A percentile compares a stretch with the other conserved stretches of the same genome.
phyloP scores from a whole-genome alignment of 2,329 filamentous ascomycete species.

The Claviceps purpurea region DNA sequence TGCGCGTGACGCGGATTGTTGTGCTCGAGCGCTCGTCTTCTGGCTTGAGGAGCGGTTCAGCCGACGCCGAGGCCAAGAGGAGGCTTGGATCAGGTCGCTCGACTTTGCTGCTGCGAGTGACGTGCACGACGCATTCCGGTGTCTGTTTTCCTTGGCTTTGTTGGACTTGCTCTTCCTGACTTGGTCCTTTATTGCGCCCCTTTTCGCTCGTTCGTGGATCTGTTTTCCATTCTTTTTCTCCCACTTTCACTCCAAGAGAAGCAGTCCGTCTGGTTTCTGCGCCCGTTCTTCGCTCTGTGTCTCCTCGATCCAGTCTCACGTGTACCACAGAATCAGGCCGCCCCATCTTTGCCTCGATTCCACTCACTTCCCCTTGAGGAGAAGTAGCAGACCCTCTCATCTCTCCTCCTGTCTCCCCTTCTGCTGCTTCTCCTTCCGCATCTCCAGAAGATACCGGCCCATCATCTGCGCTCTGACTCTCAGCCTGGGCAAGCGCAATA shows the following conservation, averaged over 20 bases:
- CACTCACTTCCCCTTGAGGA: too few species aligned
- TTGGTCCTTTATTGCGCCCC: background rate
- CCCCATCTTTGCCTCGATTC: too few species aligned
- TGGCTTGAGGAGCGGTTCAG: background rate
- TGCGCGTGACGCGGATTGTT: conserved; percentile 11
- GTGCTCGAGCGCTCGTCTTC: background rate
- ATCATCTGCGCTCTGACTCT: background rate
- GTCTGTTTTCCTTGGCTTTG: background rate
- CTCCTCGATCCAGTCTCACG: too few species aligned
- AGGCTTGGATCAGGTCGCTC: conserved; percentile 15
- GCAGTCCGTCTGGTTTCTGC: background rate
- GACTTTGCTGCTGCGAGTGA: conserved; percentile 14
- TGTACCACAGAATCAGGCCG: too few species aligned
- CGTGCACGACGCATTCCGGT: conserved; percentile 8
- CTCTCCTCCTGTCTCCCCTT: too few species aligned
- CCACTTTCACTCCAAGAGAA: background rate
- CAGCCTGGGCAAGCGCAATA: conserved; percentile 14
- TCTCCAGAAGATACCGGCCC: background rate
- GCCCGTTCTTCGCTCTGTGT: too few species aligned
- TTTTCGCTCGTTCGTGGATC: background rate
- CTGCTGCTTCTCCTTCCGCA: background rate
- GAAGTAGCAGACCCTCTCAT: too few species aligned
- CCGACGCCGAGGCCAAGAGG: conserved; percentile 11
- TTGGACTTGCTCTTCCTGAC: background rate
- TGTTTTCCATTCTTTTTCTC: too few species aligned